These are phyloP conservation scores for Fusarium equiseti DNA, from an alignment of 2,329 filamentous ascomycete genomes.

Conservation along the genomic window DNA sequence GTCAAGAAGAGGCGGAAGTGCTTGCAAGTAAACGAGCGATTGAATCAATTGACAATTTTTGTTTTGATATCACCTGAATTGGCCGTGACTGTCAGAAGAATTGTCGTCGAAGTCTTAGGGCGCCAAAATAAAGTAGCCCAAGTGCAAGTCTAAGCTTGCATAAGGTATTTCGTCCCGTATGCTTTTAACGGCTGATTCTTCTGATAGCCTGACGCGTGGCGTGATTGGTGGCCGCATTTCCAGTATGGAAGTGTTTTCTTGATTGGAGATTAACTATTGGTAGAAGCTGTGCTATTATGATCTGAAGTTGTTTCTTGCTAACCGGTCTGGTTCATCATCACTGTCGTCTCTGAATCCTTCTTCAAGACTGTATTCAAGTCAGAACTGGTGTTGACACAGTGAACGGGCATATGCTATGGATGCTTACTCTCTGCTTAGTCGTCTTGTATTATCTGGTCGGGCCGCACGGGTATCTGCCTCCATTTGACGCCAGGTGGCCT, in stretches of 20 bases:
- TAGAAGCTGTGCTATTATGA: conserved; percentile 19
- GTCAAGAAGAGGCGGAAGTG: background rate
- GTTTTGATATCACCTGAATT: background rate
- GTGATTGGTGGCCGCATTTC: background rate
- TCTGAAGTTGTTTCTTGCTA: conserved; percentile 42
- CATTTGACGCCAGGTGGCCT: conserved; percentile 58
- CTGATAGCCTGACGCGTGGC: background rate
- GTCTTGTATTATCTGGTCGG: conserved; percentile 63
- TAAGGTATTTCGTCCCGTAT: background rate
- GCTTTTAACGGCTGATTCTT: background rate
- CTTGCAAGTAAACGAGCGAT: conserved; percentile 6
- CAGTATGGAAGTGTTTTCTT: background rate
- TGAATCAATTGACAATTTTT: background rate
- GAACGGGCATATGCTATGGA: background rate
- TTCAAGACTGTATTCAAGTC: conserved; percentile 65
- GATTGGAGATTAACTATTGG: background rate
- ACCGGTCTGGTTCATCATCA: conserved; percentile 54
- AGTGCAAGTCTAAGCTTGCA: background rate
- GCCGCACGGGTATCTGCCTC: conserved; percentile 51
- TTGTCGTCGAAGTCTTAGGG: background rate
- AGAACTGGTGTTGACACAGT: conserved; percentile 9
- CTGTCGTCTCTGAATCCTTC: conserved; percentile 62
- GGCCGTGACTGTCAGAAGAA: background rate
- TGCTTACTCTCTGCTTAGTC: conserved; percentile 79
- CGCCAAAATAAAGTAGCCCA: background rate